Conservation (phyloP, 106 monocot genomes). For the Triglochin maritima region DNA sequence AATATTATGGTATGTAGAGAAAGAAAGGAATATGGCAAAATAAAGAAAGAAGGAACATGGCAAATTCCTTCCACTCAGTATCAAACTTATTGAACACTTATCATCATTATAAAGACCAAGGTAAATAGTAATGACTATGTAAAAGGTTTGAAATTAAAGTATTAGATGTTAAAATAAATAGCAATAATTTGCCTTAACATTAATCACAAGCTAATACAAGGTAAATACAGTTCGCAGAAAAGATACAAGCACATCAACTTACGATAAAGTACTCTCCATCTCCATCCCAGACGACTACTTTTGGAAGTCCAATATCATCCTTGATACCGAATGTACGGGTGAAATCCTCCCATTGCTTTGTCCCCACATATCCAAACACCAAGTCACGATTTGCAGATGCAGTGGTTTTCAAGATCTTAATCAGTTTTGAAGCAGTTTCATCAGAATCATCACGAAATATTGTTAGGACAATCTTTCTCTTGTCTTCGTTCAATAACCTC, state of each 20-base stretch:
- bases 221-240: too few relatives aligned
- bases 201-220: too few relatives aligned
- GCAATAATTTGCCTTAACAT: too few relatives aligned
- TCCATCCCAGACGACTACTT: slow-evolving; percentile 80
- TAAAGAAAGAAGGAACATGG: too few relatives aligned
- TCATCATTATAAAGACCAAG: too few relatives aligned
- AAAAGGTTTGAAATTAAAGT: too few relatives aligned
- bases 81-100: too few relatives aligned
- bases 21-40: too few relatives aligned
- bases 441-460: slow-evolving; percentile 54
- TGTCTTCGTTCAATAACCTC: slow-evolving; percentile 63
- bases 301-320: slow-evolving; percentile 54
- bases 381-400: slow-evolving; percentile 90
- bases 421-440: slow-evolving; percentile 44
- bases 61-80: too few relatives aligned
- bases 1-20: too few relatives aligned
- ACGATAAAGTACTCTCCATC: slow-evolving; percentile 77
- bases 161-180: too few relatives aligned
- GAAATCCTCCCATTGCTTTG: slow-evolving; percentile 92
- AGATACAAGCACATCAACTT: slow-evolving; percentile 16
- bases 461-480: slow-evolving; percentile 72
- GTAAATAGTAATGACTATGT: too few relatives aligned
- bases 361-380: slow-evolving; percentile 79
- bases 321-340: slow-evolving; percentile 63
- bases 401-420: slow-evolving; percentile 75